Percentiles rank a stretch among this genome's conserved stretches.
These are phyloP conservation scores for Agrostemma githago DNA, from an alignment of 148 eudicot species.

Conservation along the genomic window DNA sequence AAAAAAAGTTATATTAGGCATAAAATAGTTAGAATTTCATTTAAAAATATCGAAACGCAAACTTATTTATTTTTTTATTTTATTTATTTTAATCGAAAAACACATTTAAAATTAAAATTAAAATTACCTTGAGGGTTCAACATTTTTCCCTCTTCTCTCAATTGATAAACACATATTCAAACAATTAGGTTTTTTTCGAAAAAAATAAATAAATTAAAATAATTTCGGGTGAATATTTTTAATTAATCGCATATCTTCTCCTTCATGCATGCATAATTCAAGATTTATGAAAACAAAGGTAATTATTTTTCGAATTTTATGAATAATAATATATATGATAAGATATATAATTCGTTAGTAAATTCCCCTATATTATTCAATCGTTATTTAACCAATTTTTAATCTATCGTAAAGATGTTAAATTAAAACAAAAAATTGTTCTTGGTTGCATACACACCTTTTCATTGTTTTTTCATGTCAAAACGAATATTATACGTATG, in stretches of 20 bases:
- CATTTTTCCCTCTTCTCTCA: background rate
- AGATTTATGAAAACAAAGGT: constrained; percentile 2
- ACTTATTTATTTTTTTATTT: background rate
- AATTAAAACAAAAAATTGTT: too few species aligned
- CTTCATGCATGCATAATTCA: background rate
- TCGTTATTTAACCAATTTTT: background rate
- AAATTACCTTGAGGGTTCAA: constrained; percentile 19
- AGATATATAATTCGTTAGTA: background rate
- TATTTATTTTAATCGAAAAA: background rate
- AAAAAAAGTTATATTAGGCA: background rate
- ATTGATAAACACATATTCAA: background rate
- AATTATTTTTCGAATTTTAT: background rate
- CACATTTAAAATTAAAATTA: background rate
- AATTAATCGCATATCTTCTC: background rate
- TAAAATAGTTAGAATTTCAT: background rate
- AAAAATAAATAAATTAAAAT: background rate
- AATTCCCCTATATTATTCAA: background rate
- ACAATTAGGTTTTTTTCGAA: background rate
- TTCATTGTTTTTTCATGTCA: background rate
- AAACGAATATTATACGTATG: too few species aligned
- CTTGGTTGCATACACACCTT: background rate
- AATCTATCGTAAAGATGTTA: background rate
- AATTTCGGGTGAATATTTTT: background rate
- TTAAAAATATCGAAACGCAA: background rate
- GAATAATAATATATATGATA: too few species aligned